Evolutionary conservation across 1,284 basidiomycete species (phyloP).

Genomic region (Ceratobasidium sp.): DNA sequence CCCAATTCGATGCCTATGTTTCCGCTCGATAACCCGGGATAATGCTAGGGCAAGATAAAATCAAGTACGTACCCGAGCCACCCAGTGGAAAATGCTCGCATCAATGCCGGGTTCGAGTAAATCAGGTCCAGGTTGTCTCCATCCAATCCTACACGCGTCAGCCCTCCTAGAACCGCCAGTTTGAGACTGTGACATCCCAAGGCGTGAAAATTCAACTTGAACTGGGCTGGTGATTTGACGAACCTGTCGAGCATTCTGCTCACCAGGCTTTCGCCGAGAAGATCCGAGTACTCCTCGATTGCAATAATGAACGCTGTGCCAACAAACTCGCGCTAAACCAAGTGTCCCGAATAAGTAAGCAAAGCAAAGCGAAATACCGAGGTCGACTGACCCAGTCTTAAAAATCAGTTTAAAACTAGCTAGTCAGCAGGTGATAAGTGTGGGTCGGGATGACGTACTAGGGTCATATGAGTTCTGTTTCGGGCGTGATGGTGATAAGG

Average conservation of each 20-base stretch:
- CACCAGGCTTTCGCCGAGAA: conserved; percentile 13
- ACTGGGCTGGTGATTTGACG: neutral
- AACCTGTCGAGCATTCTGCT: conserved; percentile 26
- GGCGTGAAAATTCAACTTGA: neutral
- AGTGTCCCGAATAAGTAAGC: neutral
- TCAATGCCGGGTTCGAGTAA: conserved; percentile 32
- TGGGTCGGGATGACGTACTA: neutral
- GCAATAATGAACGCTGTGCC: conserved; percentile 31
- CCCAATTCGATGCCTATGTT: conserved; percentile 24
- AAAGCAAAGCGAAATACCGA: no score
- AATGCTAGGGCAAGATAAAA: neutral
- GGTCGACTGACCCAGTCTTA: conserved; percentile 20
- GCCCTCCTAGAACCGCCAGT: conserved; percentile 27
- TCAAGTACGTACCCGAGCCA: conserved; percentile 27
- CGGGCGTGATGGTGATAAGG: no score
- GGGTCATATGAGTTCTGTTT: conserved; percentile 29
- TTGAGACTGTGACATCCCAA: conserved; percentile 4
- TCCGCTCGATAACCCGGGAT: neutral
- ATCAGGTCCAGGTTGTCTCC: conserved; percentile 38
- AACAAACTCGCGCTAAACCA: conserved; percentile 30
- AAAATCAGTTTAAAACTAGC: neutral
- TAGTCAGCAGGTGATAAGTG: neutral
- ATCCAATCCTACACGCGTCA: conserved; percentile 25
- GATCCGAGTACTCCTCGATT: conserved; percentile 32
- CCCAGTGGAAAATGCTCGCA: conserved; percentile 34